phyloP scores from a whole-genome alignment of 495 filamentous ascomycete genomes.

The Lindgomyces ingoldianus region DNA sequence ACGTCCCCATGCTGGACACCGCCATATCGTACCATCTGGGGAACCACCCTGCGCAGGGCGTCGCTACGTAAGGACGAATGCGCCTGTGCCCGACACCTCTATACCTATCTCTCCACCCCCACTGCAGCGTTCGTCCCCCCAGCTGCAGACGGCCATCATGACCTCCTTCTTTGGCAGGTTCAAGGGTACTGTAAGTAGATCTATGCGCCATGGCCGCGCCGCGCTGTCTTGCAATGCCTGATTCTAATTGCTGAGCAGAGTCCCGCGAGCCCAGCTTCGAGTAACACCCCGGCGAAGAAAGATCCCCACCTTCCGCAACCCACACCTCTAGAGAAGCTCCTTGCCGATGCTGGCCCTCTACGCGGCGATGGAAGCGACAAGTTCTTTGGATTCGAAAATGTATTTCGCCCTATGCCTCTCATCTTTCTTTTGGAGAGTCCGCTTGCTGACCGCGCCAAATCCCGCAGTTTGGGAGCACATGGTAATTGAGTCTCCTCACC shows the following conservation, averaged over 20 bases:
- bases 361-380: conserved; percentile 92
- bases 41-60: not conserved
- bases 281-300: conserved; percentile 62
- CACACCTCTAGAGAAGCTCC: conserved; percentile 80
- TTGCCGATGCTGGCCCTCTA: conserved; percentile 75
- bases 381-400: conserved; percentile 98
- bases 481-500: conserved; percentile 56
- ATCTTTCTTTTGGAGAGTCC: conserved; percentile 22
- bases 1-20: not conserved
- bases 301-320: conserved; percentile 66
- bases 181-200: conserved; percentile 43
- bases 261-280: conserved; percentile 49
- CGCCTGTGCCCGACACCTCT: conserved; percentile 3
- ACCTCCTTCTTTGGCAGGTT: conserved; percentile 49
- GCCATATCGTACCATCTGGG: not conserved
- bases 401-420: conserved; percentile 53
- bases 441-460: conserved; percentile 36
- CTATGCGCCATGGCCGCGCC: not conserved
- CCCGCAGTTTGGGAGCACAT: conserved; percentile 90
- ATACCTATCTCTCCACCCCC: not conserved
- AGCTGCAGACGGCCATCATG: conserved; percentile 36
- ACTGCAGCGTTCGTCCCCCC: not conserved
- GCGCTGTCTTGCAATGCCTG: conserved; percentile 20
- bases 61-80: not conserved
- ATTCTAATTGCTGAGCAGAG: conserved; percentile 39